Evolutionary conservation across 2,329 filamentous ascomycete genomes (phyloP), one percentile per base, ranked within the genome.

Genomic region (Talaromyces sp.): DNA sequence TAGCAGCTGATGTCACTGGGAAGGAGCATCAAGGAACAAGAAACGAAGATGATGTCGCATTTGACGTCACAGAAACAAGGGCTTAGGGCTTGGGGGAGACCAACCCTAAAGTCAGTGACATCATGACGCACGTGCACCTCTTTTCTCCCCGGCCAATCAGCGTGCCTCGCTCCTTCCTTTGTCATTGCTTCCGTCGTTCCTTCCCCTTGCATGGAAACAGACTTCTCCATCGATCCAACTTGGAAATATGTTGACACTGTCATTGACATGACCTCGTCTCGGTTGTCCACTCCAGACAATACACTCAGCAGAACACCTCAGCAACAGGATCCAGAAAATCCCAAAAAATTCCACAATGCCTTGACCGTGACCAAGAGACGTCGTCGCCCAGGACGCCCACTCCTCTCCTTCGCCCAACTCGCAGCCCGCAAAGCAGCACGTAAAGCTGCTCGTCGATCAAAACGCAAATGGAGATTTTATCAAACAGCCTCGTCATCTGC

Each of bases 381-480:
- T 1, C 40, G 40, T n/a, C 56, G 31, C 13, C 36, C 57, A 19
- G 60, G 60, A 3, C 60, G 60, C 13, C 60, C 60, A n/a, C 46
- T 60, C 19, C 54, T 62, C 10, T 62, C 60, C 41, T 58, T 60
- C 33, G 60, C 54, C 19, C 54, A 59, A 7, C 57, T 59, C 13
- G 31, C 31, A n/a, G 36, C 57, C 31, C 57, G 46, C 11, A 57
- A 52, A 40, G 13, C 5, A 15, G 55, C 55, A 1, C 55, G 57
- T 31, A 46, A 37, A 19, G 45, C 57, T 11, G 39, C 36, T n/a
- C 51, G 57, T 17, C 35, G 19, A 43, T 36, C 41, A 13, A 41
- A 5, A 33, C 41, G 31, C 28, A 31, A 22, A 37, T 39, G 48
- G 48, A 52, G 22, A 25, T 28, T 13, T 11, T n/a, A 39, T 13